Evolutionary conservation across 257 asterid species (phyloP).

Genomic region (Prunella vulgaris): DNA sequence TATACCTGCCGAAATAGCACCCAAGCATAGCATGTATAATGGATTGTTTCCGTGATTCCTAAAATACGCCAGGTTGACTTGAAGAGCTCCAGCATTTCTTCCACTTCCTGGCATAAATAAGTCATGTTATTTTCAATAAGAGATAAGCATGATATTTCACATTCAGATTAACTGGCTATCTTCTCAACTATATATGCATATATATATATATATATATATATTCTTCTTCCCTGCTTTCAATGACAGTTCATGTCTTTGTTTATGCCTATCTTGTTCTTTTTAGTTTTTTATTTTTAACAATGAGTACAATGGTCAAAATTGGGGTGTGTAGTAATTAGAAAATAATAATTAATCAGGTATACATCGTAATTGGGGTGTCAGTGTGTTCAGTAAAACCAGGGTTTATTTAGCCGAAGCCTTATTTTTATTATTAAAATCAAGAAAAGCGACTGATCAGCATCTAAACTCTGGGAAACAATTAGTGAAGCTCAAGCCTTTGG

Average conservation of each 20-base stretch:
- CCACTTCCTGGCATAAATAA: conserved; percentile 75
- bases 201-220: too few relatives aligned
- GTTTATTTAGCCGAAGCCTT: too few relatives aligned
- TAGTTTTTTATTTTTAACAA: too few relatives aligned
- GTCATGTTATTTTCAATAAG: conserved; percentile 15
- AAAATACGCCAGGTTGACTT: conserved; percentile 92
- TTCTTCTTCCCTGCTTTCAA: too few relatives aligned
- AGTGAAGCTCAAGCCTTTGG: conserved; percentile 12
- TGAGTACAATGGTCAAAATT: too few relatives aligned
- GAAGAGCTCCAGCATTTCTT: conserved; percentile 95
- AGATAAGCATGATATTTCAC: conserved; percentile 3
- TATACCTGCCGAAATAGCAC: conserved; percentile 89
- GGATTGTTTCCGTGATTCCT: conserved; percentile 94
- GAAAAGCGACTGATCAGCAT: background rate
- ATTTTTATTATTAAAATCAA: background rate
- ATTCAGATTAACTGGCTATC: background rate
- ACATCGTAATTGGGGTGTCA: too few relatives aligned
- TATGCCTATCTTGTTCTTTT: too few relatives aligned
- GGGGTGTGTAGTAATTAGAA: too few relatives aligned
- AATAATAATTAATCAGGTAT: too few relatives aligned
- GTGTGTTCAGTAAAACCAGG: too few relatives aligned
- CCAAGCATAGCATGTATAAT: conserved; percentile 92
- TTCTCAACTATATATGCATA: too few relatives aligned
- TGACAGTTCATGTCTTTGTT: too few relatives aligned
- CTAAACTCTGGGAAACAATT: conserved; percentile 2